Conservation (phyloP, 2,329 filamentous ascomycete species). For the Monosporascus ibericus region DNA sequence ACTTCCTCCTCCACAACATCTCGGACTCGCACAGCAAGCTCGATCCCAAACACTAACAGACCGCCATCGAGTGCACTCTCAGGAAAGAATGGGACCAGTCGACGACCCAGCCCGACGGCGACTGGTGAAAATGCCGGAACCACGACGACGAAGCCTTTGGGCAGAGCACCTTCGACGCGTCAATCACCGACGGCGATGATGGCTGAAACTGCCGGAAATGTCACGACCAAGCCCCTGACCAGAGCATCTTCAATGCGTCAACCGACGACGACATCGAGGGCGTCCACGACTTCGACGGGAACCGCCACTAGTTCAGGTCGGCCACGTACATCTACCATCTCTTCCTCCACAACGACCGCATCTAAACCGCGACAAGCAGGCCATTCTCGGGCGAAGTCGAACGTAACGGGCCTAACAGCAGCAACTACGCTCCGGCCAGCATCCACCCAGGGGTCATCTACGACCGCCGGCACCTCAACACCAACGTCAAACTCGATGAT, state of each 20-base stretch:
- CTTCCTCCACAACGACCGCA: conserved; percentile 13
- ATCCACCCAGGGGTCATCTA: conserved; percentile 14
- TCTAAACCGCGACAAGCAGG: conserved; percentile 11
- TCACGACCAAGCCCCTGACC: conserved; percentile 17
- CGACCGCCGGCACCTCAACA: conserved; percentile 21
- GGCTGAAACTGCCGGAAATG: conserved; percentile 7
- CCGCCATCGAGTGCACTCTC: conserved; percentile 12
- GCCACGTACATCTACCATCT: conserved; percentile 1
- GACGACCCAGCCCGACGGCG: not conserved
- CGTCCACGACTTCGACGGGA: not conserved
- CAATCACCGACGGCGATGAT: conserved; percentile 7
- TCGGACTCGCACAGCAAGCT: conserved; percentile 10
- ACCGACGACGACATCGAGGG: not conserved
- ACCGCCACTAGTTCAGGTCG: not conserved
- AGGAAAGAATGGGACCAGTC: conserved; percentile 2
- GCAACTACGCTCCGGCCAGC: conserved; percentile 33
- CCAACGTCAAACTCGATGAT: conserved; percentile 4
- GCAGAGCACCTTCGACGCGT: conserved; percentile 20
- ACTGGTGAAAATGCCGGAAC: conserved; percentile 8
- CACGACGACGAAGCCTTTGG: conserved; percentile 15
- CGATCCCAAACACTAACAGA: conserved; percentile 10
- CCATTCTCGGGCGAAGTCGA: conserved; percentile 36
- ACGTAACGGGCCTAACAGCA: conserved; percentile 30
- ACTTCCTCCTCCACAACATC: conserved; percentile 9
- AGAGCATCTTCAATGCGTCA: conserved; percentile 22